Percentiles rank a stretch among this genome's conserved stretches.
These are phyloP conservation scores for Vitis cinerea DNA, from an alignment of 164 flowering plant genomes.

Conservation along the genomic window DNA sequence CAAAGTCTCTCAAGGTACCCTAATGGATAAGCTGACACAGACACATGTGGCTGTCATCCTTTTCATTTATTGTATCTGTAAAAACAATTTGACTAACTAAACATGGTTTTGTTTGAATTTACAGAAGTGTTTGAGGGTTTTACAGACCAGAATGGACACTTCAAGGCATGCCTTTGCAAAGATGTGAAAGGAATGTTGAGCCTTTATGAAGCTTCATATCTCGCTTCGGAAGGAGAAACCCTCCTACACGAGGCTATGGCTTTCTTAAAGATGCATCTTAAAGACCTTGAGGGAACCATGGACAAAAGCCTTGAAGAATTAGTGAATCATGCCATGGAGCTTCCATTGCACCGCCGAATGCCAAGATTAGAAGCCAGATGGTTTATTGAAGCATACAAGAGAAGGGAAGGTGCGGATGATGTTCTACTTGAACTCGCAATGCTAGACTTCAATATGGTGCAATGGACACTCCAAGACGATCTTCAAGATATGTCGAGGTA, in stretches of 20 bases:
- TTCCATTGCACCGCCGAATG: slow-evolving; percentile 24
- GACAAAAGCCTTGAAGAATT: background rate
- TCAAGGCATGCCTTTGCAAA: background rate
- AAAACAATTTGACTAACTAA: too few species aligned
- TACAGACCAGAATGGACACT: slow-evolving; percentile 14
- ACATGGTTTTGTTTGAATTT: background rate
- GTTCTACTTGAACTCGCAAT: slow-evolving; percentile 25
- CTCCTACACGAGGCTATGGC: slow-evolving; percentile 22
- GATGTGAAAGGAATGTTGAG: slow-evolving; percentile 34
- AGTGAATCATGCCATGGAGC: slow-evolving; percentile 25
- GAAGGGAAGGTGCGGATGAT: slow-evolving; percentile 5
- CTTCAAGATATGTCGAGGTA: slow-evolving; percentile 31
- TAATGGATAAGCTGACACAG: too few species aligned
- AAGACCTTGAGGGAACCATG: background rate
- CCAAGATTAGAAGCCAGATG: slow-evolving; percentile 24
- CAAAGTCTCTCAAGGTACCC: slow-evolving; percentile 28
- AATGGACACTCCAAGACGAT: slow-evolving; percentile 20
- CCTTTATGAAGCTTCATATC: slow-evolving; percentile 31
- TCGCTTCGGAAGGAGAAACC: slow-evolving; percentile 26
- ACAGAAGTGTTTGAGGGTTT: slow-evolving; percentile 30
- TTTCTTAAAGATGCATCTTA: slow-evolving; percentile 20
- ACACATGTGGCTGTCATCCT: too few species aligned
- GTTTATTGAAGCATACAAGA: slow-evolving; percentile 20
- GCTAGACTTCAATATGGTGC: slow-evolving; percentile 32
- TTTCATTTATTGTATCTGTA: too few species aligned